These are phyloP conservation scores for Trichoderma pleuroti DNA, from an alignment of 2,329 filamentous ascomycete species.

Conservation along the genomic window DNA sequence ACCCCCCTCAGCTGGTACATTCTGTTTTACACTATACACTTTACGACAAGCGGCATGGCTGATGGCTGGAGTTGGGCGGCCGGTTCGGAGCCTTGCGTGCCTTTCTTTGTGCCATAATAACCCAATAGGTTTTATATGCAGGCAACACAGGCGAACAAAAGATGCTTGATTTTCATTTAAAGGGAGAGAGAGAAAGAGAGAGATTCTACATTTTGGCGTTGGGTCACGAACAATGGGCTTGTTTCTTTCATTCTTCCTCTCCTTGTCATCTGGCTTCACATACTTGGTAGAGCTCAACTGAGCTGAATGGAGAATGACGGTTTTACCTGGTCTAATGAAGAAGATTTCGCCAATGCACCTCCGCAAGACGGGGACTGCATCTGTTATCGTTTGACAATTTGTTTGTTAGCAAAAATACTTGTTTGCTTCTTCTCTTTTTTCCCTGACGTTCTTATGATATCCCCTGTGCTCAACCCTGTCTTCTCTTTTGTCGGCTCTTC, in stretches of 20 bases:
- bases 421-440: not conserved
- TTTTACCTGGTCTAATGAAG: not conserved
- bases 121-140: not conserved
- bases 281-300: not conserved
- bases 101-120: not conserved
- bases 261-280: not conserved
- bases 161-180: not conserved
- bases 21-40: not conserved
- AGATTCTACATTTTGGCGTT: conserved; percentile 15
- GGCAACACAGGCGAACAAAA: not conserved
- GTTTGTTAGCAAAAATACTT: not conserved
- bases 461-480: conserved; percentile 3
- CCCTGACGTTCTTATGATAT: conserved; percentile 15
- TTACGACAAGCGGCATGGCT: not conserved
- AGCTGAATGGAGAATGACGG: not conserved
- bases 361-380: conserved; percentile 8
- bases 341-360: not conserved
- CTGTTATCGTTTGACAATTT: not conserved
- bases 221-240: conserved; percentile 7
- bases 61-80: not conserved
- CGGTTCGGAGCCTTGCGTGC: not conserved
- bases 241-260: not conserved
- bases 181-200: not conserved
- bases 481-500: not conserved
- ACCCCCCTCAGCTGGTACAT: not conserved